Evolutionary conservation across 2,329 filamentous ascomycete species (phyloP).

Genomic region (Diaporthe capsici): DNA sequence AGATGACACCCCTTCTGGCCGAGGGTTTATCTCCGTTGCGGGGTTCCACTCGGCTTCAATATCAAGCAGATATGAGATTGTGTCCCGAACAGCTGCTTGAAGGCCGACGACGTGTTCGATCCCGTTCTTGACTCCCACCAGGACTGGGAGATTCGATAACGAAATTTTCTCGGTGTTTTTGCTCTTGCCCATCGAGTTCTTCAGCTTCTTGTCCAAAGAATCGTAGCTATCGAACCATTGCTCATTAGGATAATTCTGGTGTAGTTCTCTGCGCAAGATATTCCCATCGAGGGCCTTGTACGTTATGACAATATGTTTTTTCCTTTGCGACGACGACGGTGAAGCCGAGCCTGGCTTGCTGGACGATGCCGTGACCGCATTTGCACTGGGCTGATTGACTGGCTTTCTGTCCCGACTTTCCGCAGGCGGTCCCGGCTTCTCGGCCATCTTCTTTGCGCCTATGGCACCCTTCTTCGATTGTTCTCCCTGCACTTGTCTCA

Average conservation of each 20-base stretch:
- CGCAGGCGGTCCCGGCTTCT: no score
- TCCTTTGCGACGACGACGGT: no score
- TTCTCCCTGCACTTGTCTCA: not conserved
- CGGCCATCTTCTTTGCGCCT: no score
- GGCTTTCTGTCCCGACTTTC: no score
- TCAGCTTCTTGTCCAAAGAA: not conserved
- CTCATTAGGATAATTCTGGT: not conserved
- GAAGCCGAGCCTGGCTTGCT: not conserved
- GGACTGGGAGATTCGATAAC: not conserved
- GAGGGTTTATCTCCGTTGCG: not conserved
- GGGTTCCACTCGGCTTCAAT: not conserved
- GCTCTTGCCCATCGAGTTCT: not conserved
- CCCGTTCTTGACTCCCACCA: not conserved
- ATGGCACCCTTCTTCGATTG: no score
- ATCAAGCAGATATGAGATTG: conserved; percentile 1
- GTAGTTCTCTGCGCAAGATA: not conserved
- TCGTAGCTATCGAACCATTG: conserved; percentile 3
- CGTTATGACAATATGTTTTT: no score
- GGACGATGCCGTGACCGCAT: no score
- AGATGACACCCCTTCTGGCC: not conserved
- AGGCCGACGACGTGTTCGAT: not conserved
- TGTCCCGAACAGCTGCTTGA: not conserved
- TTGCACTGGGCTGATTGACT: not conserved
- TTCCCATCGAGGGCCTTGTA: not conserved
- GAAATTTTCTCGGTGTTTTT: accelerated